Evolutionary conservation across 2,329 filamentous ascomycete species (phyloP).

Genomic region (Kalaharituber pfeilii): DNA sequence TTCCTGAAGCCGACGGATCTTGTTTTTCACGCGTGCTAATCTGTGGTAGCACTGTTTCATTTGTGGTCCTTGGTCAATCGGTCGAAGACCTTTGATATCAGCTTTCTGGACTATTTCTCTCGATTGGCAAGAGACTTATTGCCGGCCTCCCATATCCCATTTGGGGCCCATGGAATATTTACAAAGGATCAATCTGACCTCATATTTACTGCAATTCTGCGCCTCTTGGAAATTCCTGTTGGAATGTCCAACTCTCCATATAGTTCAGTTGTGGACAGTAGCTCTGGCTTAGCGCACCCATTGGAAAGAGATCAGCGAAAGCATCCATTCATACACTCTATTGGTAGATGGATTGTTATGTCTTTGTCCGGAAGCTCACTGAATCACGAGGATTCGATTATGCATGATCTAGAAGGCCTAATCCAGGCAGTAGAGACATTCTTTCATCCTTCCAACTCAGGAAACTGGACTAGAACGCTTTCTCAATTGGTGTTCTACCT

Average conservation of each 20-base stretch:
- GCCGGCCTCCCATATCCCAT: conserved; percentile 54
- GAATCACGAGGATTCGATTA: conserved; percentile 56
- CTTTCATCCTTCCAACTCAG: conserved; percentile 94
- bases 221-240: conserved; percentile 86
- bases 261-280: conserved; percentile 58
- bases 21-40: conserved; percentile 2
- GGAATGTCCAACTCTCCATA: conserved; percentile 92
- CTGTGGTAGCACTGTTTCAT: conserved; percentile 55
- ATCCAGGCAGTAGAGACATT: conserved; percentile 95
- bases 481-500: conserved; percentile 84
- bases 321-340: conserved; percentile 78
- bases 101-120: conserved; percentile 79
- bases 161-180: conserved; percentile 77
- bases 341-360: conserved; percentile 83
- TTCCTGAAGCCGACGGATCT: not conserved
- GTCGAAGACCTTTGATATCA: conserved; percentile 70
- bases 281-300: conserved; percentile 65
- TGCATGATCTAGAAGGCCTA: conserved; percentile 73
- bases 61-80: conserved; percentile 86
- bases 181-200: conserved; percentile 79
- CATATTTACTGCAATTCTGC: conserved; percentile 78
- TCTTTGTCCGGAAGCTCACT: conserved; percentile 74
- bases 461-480: conserved; percentile 74
- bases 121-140: conserved; percentile 72
- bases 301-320: conserved; percentile 87